Evolutionary conservation across 2,329 filamentous ascomycete species (phyloP).

Genomic region (Phyllachora maydis): DNA sequence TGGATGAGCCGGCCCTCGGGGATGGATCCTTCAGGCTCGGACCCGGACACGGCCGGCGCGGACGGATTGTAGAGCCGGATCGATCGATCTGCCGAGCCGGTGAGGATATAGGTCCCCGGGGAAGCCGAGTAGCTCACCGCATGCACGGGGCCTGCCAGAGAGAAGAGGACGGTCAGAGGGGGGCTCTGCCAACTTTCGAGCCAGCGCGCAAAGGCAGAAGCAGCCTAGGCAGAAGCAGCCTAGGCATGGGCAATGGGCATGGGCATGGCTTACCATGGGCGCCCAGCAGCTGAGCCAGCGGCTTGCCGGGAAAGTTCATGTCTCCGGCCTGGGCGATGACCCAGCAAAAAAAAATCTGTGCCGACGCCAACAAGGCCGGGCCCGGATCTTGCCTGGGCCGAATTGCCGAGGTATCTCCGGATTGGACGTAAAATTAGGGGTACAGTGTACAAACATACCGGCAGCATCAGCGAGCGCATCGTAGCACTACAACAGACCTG

Average conservation of each 20-base stretch:
- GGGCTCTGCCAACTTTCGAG: not conserved
- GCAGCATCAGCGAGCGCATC: no score
- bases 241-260: not conserved
- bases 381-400: no score
- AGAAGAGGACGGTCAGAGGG: slow-evolving; percentile 3
- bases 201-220: not conserved
- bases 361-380: no score
- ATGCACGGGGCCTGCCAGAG: slow-evolving; percentile 58
- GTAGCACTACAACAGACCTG: no score
- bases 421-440: no score
- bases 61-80: slow-evolving; percentile 70
- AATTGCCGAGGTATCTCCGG: no score
- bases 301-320: slow-evolving; percentile 12
- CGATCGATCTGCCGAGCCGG: slow-evolving; percentile 66
- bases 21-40: slow-evolving; percentile 5
- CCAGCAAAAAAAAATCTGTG: no score
- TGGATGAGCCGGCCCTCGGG: slow-evolving; percentile 52
- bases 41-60: slow-evolving; percentile 10
- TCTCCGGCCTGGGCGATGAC: no score
- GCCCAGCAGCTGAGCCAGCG: slow-evolving; percentile 8
- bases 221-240: not conserved
- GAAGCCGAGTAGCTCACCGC: slow-evolving; percentile 52
- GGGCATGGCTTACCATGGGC: slow-evolving; percentile 6
- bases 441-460: no score
- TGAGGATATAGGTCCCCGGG: slow-evolving; percentile 60